These are phyloP conservation scores for Phlyctochytrium arcticum DNA, from an alignment of 192 early-diverging fungal species.

Conservation along the genomic window DNA sequence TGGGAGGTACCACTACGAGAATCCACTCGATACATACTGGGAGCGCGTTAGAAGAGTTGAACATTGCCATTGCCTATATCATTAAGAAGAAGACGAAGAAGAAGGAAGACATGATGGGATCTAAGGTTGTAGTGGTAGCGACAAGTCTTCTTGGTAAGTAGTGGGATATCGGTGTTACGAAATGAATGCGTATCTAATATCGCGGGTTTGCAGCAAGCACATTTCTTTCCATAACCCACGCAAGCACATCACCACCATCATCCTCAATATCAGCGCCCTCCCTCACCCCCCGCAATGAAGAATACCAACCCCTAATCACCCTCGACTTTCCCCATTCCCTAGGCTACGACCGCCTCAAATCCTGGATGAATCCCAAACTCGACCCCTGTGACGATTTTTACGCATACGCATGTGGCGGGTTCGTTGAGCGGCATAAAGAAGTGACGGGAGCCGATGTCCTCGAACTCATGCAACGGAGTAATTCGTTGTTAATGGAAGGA, in stretches of 20 bases:
- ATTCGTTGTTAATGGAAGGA: conserved; percentile 32
- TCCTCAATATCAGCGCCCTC: not conserved
- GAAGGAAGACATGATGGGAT: too few relatives aligned
- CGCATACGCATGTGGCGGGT: conserved; percentile 37
- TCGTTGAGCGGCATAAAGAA: conserved; percentile 17
- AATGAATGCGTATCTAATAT: too few relatives aligned
- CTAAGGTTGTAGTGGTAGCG: too few relatives aligned
- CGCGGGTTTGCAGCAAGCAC: too few relatives aligned
- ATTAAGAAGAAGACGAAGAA: too few relatives aligned
- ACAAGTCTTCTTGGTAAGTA: too few relatives aligned
- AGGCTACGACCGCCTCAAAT: conserved; percentile 21
- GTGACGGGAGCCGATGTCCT: conserved; percentile 21
- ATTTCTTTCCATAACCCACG: too few relatives aligned
- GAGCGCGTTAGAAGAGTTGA: too few relatives aligned
- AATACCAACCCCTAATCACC: conserved; percentile 27
- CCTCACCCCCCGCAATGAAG: conserved; percentile 25
- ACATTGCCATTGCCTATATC: too few relatives aligned
- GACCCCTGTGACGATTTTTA: conserved; percentile 46
- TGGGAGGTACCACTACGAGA: too few relatives aligned
- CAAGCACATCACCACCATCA: not conserved
- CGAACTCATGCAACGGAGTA: conserved; percentile 28
- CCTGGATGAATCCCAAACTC: conserved; percentile 30
- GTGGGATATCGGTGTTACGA: too few relatives aligned
- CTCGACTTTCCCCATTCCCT: conserved; percentile 33
- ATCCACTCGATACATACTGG: too few relatives aligned